Evolutionary conservation across 352 stramenopile species (phyloP).

Genomic region (Phytophthora niederhauseri): DNA sequence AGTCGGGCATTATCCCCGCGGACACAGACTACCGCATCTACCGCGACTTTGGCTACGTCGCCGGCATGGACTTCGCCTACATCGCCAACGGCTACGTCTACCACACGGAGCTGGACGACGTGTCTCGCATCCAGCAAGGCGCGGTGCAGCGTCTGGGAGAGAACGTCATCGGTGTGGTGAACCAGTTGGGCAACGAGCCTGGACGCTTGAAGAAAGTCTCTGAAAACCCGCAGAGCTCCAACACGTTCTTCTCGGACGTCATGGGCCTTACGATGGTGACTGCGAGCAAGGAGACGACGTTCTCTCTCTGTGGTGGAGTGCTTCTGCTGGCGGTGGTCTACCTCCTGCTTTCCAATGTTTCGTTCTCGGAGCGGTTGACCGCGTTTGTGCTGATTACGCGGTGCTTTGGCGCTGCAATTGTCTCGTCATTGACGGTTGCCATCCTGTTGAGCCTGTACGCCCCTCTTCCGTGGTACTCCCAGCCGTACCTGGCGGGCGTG

Average conservation of each 20-base stretch:
- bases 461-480: slow-evolving; percentile 72
- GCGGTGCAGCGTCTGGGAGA: slow-evolving; percentile 74
- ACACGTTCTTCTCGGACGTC: slow-evolving; percentile 81
- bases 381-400: slow-evolving; percentile 48
- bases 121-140: slow-evolving; percentile 71
- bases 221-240: slow-evolving; percentile 59
- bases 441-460: slow-evolving; percentile 67
- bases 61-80: slow-evolving; percentile 86
- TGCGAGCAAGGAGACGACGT: slow-evolving; percentile 49
- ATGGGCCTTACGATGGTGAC: slow-evolving; percentile 69
- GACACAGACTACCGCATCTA: slow-evolving; percentile 84
- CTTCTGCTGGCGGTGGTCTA: slow-evolving; percentile 52
- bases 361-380: slow-evolving; percentile 38
- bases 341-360: slow-evolving; percentile 52
- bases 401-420: slow-evolving; percentile 45
- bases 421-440: slow-evolving; percentile 42
- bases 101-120: slow-evolving; percentile 73
- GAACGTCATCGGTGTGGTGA: slow-evolving; percentile 69
- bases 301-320: slow-evolving; percentile 46
- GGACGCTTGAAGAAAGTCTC: slow-evolving; percentile 62
- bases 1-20: slow-evolving; percentile 71
- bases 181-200: slow-evolving; percentile 46
- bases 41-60: slow-evolving; percentile 71
- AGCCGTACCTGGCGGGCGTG: slow-evolving; percentile 50
- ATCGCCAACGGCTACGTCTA: slow-evolving; percentile 87